phyloP scores from a whole-genome alignment of 2,329 filamentous ascomycete species.

The Botrytis tulipae region DNA sequence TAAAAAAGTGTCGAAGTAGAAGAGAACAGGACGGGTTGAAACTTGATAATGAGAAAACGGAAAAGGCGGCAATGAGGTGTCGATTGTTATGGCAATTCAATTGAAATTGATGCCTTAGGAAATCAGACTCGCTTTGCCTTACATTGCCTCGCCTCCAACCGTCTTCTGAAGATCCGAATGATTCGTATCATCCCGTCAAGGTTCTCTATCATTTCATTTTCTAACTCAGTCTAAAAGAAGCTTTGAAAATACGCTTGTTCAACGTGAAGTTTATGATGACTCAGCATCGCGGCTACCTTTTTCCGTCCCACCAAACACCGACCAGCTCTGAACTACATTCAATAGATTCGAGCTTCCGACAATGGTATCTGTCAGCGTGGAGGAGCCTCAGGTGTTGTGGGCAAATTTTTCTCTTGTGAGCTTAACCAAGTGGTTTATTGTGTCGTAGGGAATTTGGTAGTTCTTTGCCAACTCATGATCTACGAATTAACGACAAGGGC shows the following conservation, averaged over 20 bases:
- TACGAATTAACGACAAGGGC: not conserved
- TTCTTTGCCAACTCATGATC: not conserved
- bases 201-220: not conserved
- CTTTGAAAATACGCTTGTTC: not conserved
- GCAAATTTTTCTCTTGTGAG: not conserved
- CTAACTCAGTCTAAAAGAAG: not conserved
- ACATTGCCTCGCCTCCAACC: not conserved
- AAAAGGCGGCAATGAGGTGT: not conserved
- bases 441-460: not conserved
- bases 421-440: not conserved
- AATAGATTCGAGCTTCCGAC: not conserved
- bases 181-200: not conserved
- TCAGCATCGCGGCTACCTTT: not conserved
- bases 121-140: not conserved
- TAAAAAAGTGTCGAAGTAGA: not conserved
- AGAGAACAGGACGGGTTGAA: not conserved
- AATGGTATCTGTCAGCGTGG: not conserved
- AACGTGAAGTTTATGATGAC: conserved; percentile 11
- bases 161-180: not conserved
- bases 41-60: not conserved
- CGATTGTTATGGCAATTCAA: not conserved
- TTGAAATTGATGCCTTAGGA: conserved; percentile 1
- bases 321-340: not conserved
- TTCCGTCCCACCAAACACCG: not conserved
- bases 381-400: not conserved